Conservation (phyloP, 306 rosid species). For the Acmispon strigosus region DNA sequence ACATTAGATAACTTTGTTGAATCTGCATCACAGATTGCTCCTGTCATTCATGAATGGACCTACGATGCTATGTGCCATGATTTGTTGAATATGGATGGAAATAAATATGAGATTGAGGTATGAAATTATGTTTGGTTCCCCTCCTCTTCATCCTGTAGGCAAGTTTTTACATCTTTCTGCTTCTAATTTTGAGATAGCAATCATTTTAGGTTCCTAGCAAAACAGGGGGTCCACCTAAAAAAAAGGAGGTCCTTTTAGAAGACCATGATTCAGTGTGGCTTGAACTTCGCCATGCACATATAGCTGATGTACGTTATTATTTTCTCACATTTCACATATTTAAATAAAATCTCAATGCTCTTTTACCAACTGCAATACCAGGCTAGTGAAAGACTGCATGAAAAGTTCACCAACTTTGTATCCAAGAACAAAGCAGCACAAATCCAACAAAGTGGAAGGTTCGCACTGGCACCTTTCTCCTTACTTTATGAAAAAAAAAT, state of each 20-base stretch:
- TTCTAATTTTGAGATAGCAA: conserved; percentile 13
- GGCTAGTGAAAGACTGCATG: conserved; percentile 90
- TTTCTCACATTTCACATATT: not conserved
- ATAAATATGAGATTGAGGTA: conserved; percentile 79
- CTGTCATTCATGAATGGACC: conserved; percentile 97
- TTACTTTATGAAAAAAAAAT: conserved; percentile 15
- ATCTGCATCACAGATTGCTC: conserved; percentile 65
- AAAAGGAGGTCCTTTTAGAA: conserved; percentile 68
- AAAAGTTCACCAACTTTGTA: conserved; percentile 67
- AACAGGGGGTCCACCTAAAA: conserved; percentile 65
- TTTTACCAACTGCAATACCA: conserved; percentile 35
- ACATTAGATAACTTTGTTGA: conserved; percentile 17
- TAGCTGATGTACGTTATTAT: conserved; percentile 72
- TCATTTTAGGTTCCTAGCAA: conserved; percentile 72
- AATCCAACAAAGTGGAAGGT: conserved; percentile 84
- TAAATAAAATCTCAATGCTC: conserved; percentile 14
- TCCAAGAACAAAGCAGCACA: conserved; percentile 94
- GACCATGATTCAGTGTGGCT: conserved; percentile 84
- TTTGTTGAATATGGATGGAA: conserved; percentile 77
- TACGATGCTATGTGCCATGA: conserved; percentile 97
- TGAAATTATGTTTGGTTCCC: conserved; percentile 11
- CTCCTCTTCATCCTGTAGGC: not conserved
- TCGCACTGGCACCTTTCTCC: conserved; percentile 17
- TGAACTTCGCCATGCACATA: conserved; percentile 89
- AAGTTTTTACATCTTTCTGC: not conserved